Evolutionary conservation across 208 protist genomes (phyloP).

Genomic region (Leishmania major): DNA sequence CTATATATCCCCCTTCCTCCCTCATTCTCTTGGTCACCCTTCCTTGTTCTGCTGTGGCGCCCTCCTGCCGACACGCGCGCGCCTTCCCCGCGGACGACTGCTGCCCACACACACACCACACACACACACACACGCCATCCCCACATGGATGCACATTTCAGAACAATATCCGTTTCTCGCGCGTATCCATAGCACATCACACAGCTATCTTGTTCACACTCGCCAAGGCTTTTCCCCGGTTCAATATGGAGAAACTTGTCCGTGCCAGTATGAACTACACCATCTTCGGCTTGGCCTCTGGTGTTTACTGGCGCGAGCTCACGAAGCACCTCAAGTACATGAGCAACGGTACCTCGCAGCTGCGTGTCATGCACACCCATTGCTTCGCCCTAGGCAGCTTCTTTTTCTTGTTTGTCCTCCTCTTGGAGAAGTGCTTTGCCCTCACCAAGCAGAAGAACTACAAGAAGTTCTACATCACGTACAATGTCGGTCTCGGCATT

Average conservation of each 20-base stretch:
- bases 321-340: slow-evolving; percentile 37
- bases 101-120: neutral
- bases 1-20: neutral
- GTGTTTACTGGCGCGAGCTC: slow-evolving; percentile 67
- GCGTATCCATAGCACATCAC: neutral
- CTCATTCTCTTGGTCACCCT: neutral
- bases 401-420: slow-evolving; percentile 56
- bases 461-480: slow-evolving; percentile 68
- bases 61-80: neutral
- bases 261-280: slow-evolving; percentile 54
- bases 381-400: slow-evolving; percentile 66
- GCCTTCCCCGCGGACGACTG: neutral
- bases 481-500: slow-evolving; percentile 62
- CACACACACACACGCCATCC: neutral
- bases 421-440: slow-evolving; percentile 61
- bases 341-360: slow-evolving; percentile 45
- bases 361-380: slow-evolving; percentile 66
- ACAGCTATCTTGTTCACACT: neutral
- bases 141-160: neutral
- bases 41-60: neutral
- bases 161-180: neutral
- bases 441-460: slow-evolving; percentile 50
- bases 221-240: neutral
- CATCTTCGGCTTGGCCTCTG: slow-evolving; percentile 42
- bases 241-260: slow-evolving; percentile 49